Evolutionary conservation across 441 rosid genomes (phyloP).

Genomic region (Populus hybrid): DNA sequence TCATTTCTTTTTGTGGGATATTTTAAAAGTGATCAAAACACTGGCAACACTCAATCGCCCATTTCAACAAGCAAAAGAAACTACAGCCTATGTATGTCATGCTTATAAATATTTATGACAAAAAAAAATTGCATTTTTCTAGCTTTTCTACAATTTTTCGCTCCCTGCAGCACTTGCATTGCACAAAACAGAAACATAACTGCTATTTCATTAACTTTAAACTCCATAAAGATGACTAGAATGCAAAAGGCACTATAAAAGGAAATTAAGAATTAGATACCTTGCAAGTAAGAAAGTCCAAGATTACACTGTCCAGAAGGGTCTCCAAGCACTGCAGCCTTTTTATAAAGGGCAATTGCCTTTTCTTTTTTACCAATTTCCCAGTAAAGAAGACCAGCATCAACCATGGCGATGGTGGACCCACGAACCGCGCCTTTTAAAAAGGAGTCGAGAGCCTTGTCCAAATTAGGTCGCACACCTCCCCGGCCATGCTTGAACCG

Average conservation of each 20-base stretch:
- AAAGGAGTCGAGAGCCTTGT: conserved; percentile 75
- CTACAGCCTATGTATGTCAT: neutral
- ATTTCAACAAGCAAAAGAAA: too few species aligned
- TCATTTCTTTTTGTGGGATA: neutral
- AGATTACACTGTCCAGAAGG: conserved; percentile 72
- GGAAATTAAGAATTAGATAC: conserved; percentile 26
- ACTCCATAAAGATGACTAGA: too few species aligned
- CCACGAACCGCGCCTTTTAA: conserved; percentile 79
- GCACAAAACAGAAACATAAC: neutral
- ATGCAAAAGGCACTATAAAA: neutral
- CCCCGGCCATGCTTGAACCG: conserved; percentile 78
- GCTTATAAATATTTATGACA: neutral
- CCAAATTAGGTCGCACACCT: conserved; percentile 53
- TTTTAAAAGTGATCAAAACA: neutral
- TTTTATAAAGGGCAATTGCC: conserved; percentile 50
- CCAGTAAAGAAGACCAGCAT: conserved; percentile 86
- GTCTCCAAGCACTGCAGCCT: conserved; percentile 81
- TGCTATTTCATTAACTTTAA: too few species aligned
- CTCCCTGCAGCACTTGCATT: neutral
- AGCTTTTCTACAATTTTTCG: neutral
- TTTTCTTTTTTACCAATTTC: conserved; percentile 58
- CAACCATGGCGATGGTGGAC: conserved; percentile 92
- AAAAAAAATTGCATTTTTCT: neutral
- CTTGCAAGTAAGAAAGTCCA: conserved; percentile 72
- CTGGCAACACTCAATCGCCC: too few species aligned